These are phyloP conservation scores for Coffea canephora DNA, from an alignment of 257 asterid species.

Conservation along the genomic window DNA sequence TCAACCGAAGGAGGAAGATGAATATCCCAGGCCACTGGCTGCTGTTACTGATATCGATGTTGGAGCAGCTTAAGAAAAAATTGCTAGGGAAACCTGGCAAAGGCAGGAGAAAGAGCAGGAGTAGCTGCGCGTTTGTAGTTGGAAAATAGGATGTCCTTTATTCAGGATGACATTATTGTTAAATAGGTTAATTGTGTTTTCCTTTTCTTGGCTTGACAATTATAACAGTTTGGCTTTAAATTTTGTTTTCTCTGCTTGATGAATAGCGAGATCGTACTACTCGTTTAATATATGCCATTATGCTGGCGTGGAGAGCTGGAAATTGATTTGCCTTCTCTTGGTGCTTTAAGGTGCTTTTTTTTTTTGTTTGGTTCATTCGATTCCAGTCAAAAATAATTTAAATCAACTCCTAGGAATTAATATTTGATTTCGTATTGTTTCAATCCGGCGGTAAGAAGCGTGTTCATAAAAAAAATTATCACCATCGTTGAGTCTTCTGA, in stretches of 20 bases:
- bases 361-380: background rate
- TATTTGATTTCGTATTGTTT: no score
- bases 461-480: no score
- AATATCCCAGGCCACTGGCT: slow-evolving; percentile 19
- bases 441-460: no score
- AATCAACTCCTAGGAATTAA: no score
- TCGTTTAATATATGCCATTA: background rate
- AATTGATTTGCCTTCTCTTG: background rate
- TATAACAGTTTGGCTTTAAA: background rate
- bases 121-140: slow-evolving; percentile 1
- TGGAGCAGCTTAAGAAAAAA: slow-evolving; percentile 1
- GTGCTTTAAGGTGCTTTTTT: background rate
- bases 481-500: no score
- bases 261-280: background rate
- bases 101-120: background rate
- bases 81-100: background rate
- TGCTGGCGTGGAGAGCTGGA: background rate
- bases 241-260: background rate
- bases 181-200: slow-evolving; percentile 3
- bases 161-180: slow-evolving; percentile 12
- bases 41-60: slow-evolving; percentile 36
- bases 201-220: slow-evolving; percentile 4
- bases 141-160: background rate
- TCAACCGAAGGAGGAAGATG: slow-evolving; percentile 56
- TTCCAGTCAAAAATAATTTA: background rate